These are phyloP conservation scores for Penicillium sp. DNA, from an alignment of 2,329 filamentous ascomycete genomes.

Conservation along the genomic window DNA sequence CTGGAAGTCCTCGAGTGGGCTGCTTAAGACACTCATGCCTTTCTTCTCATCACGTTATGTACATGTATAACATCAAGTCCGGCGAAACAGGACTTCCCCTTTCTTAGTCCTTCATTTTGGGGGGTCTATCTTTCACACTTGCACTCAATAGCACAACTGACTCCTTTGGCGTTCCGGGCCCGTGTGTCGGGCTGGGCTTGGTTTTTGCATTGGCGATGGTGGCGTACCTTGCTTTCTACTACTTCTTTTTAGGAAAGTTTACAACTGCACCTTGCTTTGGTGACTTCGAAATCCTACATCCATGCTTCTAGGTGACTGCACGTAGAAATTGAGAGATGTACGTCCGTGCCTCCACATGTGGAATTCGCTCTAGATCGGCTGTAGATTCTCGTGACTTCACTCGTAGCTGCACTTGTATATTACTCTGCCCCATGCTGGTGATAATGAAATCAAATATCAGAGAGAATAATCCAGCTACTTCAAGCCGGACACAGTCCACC, in stretches of 20 bases:
- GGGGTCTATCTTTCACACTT: neutral
- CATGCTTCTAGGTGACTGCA: neutral
- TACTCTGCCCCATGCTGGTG: neutral
- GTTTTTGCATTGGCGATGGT: conserved; percentile 1
- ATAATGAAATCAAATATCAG: neutral
- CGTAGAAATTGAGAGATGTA: neutral
- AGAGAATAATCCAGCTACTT: neutral
- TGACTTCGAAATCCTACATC: neutral
- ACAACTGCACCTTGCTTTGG: neutral
- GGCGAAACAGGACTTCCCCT: conserved; percentile 3
- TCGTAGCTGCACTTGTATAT: neutral
- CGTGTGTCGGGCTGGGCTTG: neutral
- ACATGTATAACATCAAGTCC: neutral
- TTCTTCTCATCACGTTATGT: neutral
- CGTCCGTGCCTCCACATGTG: neutral
- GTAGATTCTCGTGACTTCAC: neutral
- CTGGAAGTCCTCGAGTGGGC: conserved; percentile 94
- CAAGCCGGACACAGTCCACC: conserved; percentile 7
- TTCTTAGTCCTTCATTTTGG: neutral
- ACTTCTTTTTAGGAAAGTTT: neutral
- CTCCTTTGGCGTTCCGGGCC: neutral
- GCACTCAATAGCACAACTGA: neutral
- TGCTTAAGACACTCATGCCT: neutral
- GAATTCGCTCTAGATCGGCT: neutral
- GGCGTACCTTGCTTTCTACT: neutral